Evolutionary conservation across 495 filamentous ascomycete genomes (phyloP), one percentile per base, ranked within the genome.

Genomic region (Amniculicola lignicola): DNA sequence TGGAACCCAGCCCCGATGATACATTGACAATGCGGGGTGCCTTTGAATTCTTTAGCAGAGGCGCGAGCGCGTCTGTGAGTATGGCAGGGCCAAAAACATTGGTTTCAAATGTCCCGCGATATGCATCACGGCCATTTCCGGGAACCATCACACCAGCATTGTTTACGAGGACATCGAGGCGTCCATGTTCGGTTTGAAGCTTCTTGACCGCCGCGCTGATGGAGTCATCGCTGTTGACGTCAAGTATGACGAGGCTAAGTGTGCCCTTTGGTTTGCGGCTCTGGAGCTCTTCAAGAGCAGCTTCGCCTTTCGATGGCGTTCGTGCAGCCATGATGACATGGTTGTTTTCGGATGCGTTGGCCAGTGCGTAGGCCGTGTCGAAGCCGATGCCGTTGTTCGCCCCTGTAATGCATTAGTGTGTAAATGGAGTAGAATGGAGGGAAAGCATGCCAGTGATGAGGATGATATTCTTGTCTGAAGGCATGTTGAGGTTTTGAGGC

Each of bases 331-430:
- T 66, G 48, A 74, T 68, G 57, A 74, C 65, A 36, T 74, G 71
- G 51, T 63, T 69, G 51, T 52, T 57, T 2, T 49, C 31, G 5
- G 69, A 69, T 19, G 67, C 55, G 16, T 40, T 18, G 28, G 62
- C 52, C 2, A 73, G 43, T 21, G 61, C 63, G 41, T 63, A 60
- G 2, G 67, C 42, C 0, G 67, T 56, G 11, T 67, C 73, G 25
- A 55, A 70, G 46, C 73, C 73, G 12, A 74, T 57, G 16, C 71
- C 72, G 27, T 58, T 61, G 51, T 69, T 74, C 25, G 69, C 71
- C 22, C 70, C 71, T 68, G 37, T 1, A 22, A 16, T 1, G 24
- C 6, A 28, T 36, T 38, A 41, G 14, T 39, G 2, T 6, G 28
- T 22, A 23, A 2, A 12, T 9, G 12, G 15, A 19, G 23, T 12